Base-by-base conservation (phyloP, 1,139 yeast species). In the Hansenula sp. region DNA sequence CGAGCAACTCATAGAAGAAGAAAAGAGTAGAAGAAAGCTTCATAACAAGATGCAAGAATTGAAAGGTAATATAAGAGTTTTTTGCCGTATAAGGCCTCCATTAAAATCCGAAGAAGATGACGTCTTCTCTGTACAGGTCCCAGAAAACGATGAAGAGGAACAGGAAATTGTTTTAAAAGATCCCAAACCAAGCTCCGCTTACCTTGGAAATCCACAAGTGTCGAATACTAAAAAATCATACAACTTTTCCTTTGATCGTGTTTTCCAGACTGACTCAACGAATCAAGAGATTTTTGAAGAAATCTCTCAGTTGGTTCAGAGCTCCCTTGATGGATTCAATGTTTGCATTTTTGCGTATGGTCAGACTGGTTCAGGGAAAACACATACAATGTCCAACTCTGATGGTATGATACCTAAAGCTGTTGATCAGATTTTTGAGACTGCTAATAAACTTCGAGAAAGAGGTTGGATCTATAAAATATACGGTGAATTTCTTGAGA, bases 271-370 rank as follows among this genome's bases (percentile, higher is more conserved):
- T 32, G 47, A 53, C 2, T 63, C 74, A 14, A 56, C 72, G 2
- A 92, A 92, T 57, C 55, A 55, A 2, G 80, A 75, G 24, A 76
- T 94, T 0, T 92, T 89, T 61, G 83, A 78, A 32, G 98, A 92
- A 54, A 76, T 90, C 2, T 82, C 95, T 1, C 96, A 90, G 59
- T 64, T 90, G 25, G 82, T 92, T 2, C 97, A 89, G 60, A 84
- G 95, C 41, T 86, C 95, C 0, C 62, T 92, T 25, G 96, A 92
- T 64, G 98, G 98, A 0, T 82, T 71, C 56, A 89, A 89, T 54
- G 96, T 88, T 4, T 89, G 97, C 60, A 89, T 92, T 2, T 89
- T 92, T 66, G 96, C 98, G 0, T 92, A 92, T 61, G 98, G 98
- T 0, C 98, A 92, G 63, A 92, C 98, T 0, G 97, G 98, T 0